phyloP scores from a whole-genome alignment of 2,329 filamentous ascomycete genomes.

The Colletotrichum tamarilloi region DNA sequence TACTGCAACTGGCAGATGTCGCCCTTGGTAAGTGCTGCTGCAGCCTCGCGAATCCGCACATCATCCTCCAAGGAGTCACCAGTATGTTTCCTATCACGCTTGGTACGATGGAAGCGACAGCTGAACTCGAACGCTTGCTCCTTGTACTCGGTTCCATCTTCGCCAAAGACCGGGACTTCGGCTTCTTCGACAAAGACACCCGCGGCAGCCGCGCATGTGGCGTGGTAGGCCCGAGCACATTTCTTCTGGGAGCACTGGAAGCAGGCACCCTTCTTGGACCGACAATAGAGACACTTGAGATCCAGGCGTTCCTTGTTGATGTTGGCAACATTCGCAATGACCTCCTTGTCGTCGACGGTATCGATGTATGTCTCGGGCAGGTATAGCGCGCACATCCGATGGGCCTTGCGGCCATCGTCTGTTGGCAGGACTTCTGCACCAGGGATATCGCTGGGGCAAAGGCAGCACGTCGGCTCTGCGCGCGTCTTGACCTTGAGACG shows the following conservation, averaged over 20 bases:
- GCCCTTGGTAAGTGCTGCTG: slow-evolving; percentile 74
- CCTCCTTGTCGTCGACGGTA: slow-evolving; percentile 75
- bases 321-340: slow-evolving; percentile 80
- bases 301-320: slow-evolving; percentile 90
- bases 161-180: slow-evolving; percentile 85
- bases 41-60: slow-evolving; percentile 74
- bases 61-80: slow-evolving; percentile 77
- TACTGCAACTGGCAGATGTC: slow-evolving; percentile 91
- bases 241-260: slow-evolving; percentile 98
- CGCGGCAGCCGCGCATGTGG: slow-evolving; percentile 91
- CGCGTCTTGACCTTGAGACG: slow-evolving; percentile 78
- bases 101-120: slow-evolving; percentile 92
- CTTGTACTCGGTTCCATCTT: slow-evolving; percentile 92
- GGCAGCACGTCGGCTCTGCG: slow-evolving; percentile 82
- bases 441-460: slow-evolving; percentile 91
- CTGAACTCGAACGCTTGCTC: slow-evolving; percentile 93
- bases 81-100: slow-evolving; percentile 82
- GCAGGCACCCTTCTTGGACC: slow-evolving; percentile 93
- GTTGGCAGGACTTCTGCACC: slow-evolving; percentile 86
- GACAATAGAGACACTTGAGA: slow-evolving; percentile 94
- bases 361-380: slow-evolving; percentile 93
- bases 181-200: slow-evolving; percentile 93
- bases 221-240: slow-evolving; percentile 92
- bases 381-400: slow-evolving; percentile 89
- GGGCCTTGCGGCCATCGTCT: slow-evolving; percentile 87